Evolutionary conservation across 768 basidiomycete genomes (phyloP).

Genomic region (Leccinum uliginosum): DNA sequence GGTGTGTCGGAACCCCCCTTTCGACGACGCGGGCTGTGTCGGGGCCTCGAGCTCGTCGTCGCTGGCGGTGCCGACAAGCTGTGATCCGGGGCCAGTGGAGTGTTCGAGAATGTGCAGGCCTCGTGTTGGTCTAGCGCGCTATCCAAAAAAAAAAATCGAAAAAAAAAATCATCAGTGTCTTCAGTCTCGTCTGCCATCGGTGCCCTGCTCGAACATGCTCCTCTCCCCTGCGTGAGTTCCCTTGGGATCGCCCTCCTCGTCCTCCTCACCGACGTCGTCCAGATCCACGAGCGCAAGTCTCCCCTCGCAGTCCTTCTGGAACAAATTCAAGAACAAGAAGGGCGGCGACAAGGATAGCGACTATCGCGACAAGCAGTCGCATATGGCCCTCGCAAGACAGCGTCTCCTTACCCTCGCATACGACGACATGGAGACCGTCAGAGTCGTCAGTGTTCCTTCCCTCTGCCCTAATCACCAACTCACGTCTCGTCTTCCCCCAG

Average conservation of each 20-base stretch:
- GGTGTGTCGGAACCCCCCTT: neutral
- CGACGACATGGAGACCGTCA: constrained; percentile 83
- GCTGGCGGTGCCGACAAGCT: neutral
- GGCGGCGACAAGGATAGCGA: constrained; percentile 55
- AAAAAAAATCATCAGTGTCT: constrained; percentile 15
- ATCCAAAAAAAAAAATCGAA: constrained; percentile 9
- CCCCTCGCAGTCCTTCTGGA: constrained; percentile 47
- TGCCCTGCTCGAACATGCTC: constrained; percentile 49
- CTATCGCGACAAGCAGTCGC: constrained; percentile 47
- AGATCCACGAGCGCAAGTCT: constrained; percentile 68
- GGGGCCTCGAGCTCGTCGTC: neutral
- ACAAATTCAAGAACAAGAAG: constrained; percentile 66
- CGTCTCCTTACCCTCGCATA: constrained; percentile 78
- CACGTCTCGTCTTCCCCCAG: constrained; percentile 32
- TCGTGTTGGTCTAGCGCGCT: constrained; percentile 46
- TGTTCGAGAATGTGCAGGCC: constrained; percentile 32
- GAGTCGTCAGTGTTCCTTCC: constrained; percentile 42
- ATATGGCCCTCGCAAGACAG: constrained; percentile 69
- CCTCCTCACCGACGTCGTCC: constrained; percentile 28
- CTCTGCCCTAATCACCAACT: neutral
- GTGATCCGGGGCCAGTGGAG: neutral
- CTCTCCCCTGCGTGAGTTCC: constrained; percentile 72
- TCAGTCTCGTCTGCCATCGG: constrained; percentile 22
- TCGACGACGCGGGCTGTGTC: constrained; percentile 9
- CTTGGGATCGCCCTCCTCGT: neutral